Conservation (phyloP, 768 basidiomycete species). For the Chlorophyllum brunneum region DNA sequence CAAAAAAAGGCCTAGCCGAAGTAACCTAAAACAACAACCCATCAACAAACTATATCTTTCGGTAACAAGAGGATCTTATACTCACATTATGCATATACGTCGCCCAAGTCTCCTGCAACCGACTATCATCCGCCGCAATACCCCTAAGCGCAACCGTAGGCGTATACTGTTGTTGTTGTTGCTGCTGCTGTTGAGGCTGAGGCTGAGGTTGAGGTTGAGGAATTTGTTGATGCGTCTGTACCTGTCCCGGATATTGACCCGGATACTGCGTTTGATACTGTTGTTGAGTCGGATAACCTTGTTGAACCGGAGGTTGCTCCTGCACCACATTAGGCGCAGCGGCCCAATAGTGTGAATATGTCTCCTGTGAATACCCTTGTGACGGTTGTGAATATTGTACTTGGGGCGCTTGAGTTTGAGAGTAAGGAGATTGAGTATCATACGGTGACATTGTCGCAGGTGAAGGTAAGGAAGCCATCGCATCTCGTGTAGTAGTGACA, state of each 20-base stretch:
- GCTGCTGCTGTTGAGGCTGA: conserved; percentile 15
- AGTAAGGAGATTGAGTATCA: no score
- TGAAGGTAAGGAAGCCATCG: no score
- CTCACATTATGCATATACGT: conserved; percentile 59
- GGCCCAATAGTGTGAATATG: no score
- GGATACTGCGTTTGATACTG: background rate
- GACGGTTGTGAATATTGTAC: no score
- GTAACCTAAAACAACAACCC: conserved; percentile 30
- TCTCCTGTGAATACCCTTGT: no score
- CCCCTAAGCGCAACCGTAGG: conserved; percentile 42
- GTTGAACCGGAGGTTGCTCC: no score
- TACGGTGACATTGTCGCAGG: no score
- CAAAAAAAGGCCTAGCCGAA: conserved; percentile 38
- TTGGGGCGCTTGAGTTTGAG: no score
- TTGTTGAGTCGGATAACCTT: background rate
- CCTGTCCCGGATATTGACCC: conserved; percentile 1
- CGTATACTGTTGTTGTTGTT: conserved; percentile 39
- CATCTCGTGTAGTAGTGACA: no score
- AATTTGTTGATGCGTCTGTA: background rate
- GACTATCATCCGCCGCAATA: conserved; percentile 49
- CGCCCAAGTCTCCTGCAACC: conserved; percentile 68
- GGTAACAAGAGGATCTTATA: background rate
- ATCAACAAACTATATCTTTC: background rate
- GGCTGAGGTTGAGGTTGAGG: background rate
- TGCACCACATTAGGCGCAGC: no score